Base-by-base conservation (phyloP, 78 protist genomes). In the Isochrysis galbana region DNA sequence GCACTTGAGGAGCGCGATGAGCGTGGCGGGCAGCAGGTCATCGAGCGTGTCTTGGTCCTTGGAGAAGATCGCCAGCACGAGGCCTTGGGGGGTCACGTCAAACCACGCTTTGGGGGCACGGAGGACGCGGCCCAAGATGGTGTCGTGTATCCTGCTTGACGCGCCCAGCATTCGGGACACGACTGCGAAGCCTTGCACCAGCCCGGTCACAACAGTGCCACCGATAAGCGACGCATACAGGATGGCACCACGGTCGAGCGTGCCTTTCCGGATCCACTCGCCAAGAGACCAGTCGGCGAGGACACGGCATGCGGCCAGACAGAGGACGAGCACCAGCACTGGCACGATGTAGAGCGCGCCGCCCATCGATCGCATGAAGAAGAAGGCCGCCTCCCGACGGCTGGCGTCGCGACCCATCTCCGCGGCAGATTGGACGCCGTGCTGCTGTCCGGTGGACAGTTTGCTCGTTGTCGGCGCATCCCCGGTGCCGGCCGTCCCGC, bases 81-180 rank as follows among this genome's bases (percentile, higher is more conserved):
- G 39, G 32, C 96, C 96, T 26, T 89, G 82, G 17, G 96, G 94
- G 10, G 91, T 95, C 41, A 55, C 39, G 91, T 91, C 90, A 83
- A 95, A 95, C 61, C 45, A 95, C 14, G 29, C 29, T 86, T 90
- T 90, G 36, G 95, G 95, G n/a, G 95, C 91, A 69, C 48, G 92
- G 34, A 51, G 51, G 25, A 51, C 72, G 36, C 41, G 23, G 2
- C 29, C 0, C 11, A 80, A 22, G 41, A 44, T n/a, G 25, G 34
- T 0, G 14, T 1, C 88, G 88, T 80, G 88, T 26, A 39, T 25
- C 36, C 51, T 5, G 44, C 55, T 26, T 14, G 47, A 38, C 29
- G 88, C 88, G 47, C 34, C 44, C 48, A 77, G 34, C 34, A 39
- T 39, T 17, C 84, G 84, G 7, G 29, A 17, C 17, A 32, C 0